Base-by-base conservation (phyloP, 306 rosid genomes). In the Vigna radiata region DNA sequence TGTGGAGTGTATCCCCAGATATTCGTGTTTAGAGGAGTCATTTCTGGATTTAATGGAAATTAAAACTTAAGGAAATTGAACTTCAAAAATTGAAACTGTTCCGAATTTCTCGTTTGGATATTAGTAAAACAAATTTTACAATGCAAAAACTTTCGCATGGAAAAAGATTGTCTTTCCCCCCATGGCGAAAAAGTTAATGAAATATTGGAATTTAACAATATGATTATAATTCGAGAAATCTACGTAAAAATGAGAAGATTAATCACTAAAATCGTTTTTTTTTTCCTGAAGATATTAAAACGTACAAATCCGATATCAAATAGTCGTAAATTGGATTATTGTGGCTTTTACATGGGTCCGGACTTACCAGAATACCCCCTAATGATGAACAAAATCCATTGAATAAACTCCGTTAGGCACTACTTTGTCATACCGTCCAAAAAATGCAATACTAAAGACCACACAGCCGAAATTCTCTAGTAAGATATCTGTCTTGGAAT, bases 401-500 rank as follows among this genome's bases (percentile, higher is more conserved):
- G 17, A 64, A 64, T 13, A 37, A 37, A 37, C 69, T 36, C 7
- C 11, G 29, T 2, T 39, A 18, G 9, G 31, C 52, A 10, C 71
- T 12, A 36, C 33, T 5, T 17, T 19, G 1, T 10, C 44, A 8
- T 39, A 8, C 11, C 44, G 17, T 39, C 36, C 36, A 17, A 3
- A 31, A 31, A 27, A 61, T 29, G 44, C 44, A 61, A 61, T 31
- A 13, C 23, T 21, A 21, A 21, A 12, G 68, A 62, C 6, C 15
- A 5, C 25, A 58, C 7, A 4, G 1, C 8, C 17, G n/a, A 25
- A 33, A 18, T 31, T 31, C 68, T 62, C 3, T 2, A 62, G 7
- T 59, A 62, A 62, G 47, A 31, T 16, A 27, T 2, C 5, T 86
- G 83, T 85, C 88, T 54, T 39, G 0, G 3, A 39, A 8, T 41